A percentile compares a stretch with the other conserved stretches of the same genome.
Conservation (phyloP, 805 yeast species). For the Sugiyamaella marilandica region DNA sequence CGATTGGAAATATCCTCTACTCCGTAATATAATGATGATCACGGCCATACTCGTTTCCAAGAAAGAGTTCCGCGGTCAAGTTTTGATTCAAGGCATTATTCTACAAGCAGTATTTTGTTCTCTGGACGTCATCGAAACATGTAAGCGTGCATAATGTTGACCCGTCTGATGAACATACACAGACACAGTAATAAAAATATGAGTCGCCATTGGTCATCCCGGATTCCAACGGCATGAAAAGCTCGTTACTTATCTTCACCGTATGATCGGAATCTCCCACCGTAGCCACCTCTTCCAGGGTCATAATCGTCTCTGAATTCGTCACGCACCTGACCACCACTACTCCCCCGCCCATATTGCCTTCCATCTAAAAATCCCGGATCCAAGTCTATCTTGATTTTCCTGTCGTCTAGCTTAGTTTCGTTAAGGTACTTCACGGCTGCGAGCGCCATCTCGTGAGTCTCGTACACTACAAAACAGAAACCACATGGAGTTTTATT, state of each 20-base stretch:
- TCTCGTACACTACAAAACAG: constrained; percentile 79
- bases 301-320: constrained; percentile 47
- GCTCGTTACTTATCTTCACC: background rate
- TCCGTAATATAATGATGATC: too few relatives aligned
- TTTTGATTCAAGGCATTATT: too few relatives aligned
- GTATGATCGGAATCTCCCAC: constrained; percentile 22
- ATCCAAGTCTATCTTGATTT: constrained; percentile 82
- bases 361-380: constrained; percentile 96
- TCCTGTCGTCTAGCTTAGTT: constrained; percentile 78
- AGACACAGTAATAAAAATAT: background rate
- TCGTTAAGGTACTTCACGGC: constrained; percentile 79
- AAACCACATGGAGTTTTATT: constrained; percentile 95
- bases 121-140: too few relatives aligned
- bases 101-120: too few relatives aligned
- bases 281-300: constrained; percentile 43
- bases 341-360: constrained; percentile 89
- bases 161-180: background rate
- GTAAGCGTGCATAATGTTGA: too few relatives aligned
- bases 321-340: constrained; percentile 87
- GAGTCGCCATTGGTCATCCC: too few relatives aligned
- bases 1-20: too few relatives aligned
- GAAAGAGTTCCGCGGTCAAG: too few relatives aligned
- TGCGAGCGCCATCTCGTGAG: constrained; percentile 66
- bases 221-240: too few relatives aligned
- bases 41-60: too few relatives aligned